Percentiles rank a stretch among this genome's conserved stretches.
phyloP scores from a whole-genome alignment of 768 basidiomycete species.

The Saitozyma sp. region DNA sequence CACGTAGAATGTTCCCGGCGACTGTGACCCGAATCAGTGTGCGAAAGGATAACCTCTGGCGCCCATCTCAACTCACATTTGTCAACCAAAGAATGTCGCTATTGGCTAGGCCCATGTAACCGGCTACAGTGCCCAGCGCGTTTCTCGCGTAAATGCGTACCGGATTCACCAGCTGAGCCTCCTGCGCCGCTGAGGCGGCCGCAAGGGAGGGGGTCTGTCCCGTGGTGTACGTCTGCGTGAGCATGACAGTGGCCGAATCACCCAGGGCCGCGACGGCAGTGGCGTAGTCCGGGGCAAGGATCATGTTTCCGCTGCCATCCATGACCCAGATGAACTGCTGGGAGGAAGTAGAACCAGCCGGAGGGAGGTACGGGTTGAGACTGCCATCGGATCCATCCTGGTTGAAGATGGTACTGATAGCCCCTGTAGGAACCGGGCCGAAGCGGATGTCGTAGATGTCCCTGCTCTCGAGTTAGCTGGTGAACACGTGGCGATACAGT shows the following conservation, averaged over 20 bases:
- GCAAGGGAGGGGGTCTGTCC: neutral
- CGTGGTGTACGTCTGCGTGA: neutral
- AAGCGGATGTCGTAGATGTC: neutral
- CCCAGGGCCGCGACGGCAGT: neutral
- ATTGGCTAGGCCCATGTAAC: neutral
- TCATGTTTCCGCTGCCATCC: neutral
- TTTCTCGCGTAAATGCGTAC: neutral
- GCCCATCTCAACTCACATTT: neutral
- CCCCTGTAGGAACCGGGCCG: neutral
- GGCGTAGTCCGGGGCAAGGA: constrained; percentile 1
- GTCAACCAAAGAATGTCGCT: neutral
- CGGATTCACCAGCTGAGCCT: neutral
- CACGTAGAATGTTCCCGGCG: constrained; percentile 1
- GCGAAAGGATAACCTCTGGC: neutral
- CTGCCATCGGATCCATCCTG: neutral
- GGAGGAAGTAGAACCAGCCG: neutral
- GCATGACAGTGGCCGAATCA: neutral
- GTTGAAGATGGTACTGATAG: neutral
- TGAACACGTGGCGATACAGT: neutral
- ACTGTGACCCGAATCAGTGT: neutral
- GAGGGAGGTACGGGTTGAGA: neutral
- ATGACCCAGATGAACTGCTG: constrained; percentile 3
- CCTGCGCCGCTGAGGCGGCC: constrained; percentile 2
- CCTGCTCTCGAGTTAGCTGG: neutral
- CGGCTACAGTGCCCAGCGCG: neutral